A percentile compares a stretch with the other conserved stretches of the same genome.
phyloP scores from a whole-genome alignment of 2,329 filamentous ascomycete genomes.

The Polychaeton citri region DNA sequence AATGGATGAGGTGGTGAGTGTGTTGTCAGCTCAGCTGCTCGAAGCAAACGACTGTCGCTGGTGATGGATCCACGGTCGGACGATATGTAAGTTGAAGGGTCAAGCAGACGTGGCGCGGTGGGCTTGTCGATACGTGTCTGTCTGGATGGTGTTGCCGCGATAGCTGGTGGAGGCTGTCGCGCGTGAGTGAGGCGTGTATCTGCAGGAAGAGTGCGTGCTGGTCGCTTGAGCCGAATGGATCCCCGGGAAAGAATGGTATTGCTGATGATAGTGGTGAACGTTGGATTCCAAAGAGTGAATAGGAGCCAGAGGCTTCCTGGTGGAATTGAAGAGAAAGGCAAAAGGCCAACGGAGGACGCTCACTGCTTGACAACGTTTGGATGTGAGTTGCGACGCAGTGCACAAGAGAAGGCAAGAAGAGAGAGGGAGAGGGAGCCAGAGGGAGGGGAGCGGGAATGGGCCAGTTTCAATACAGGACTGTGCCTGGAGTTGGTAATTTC shows the following conservation, averaged over 20 bases:
- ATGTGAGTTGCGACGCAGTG: no score
- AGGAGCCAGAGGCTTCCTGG: constrained; percentile 1
- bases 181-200: not conserved
- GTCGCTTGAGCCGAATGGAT: not conserved
- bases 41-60: not conserved
- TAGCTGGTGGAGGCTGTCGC: not conserved
- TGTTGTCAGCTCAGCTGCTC: not conserved
- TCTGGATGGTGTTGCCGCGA: no score
- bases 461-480: no score
- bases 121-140: not conserved
- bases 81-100: not conserved
- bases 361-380: no score
- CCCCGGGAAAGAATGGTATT: not conserved
- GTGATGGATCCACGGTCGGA: not conserved
- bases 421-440: no score
- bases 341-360: no score
- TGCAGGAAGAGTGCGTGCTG: not conserved
- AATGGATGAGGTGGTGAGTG: not conserved
- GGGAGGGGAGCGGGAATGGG: no score
- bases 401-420: no score
- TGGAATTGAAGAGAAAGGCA: not conserved
- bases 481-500: no score
- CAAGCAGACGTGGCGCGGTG: not conserved
- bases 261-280: not conserved
- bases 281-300: constrained; percentile 1